A percentile compares a stretch with the other conserved stretches of the same genome.
Conservation (phyloP, 441 rosid species). For the Croton laevigatus region DNA sequence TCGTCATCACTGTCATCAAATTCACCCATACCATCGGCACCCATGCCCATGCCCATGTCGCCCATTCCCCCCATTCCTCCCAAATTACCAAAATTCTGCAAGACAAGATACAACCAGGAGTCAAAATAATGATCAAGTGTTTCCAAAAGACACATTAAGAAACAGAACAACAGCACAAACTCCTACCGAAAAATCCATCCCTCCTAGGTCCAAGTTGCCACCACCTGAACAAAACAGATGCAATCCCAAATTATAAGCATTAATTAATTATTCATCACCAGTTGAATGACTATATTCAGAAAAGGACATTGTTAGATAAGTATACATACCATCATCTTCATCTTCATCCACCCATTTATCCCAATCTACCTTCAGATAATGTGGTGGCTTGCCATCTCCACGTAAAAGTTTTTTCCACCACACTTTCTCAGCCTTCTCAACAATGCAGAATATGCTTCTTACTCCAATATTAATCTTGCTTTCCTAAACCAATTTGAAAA, state of each 20-base stretch:
- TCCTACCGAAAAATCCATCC: conserved; percentile 82
- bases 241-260: conserved; percentile 1
- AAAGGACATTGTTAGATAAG: neutral
- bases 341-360: conserved; percentile 74
- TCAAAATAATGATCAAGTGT: neutral
- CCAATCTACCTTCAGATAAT: conserved; percentile 65
- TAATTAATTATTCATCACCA: conserved; percentile 4
- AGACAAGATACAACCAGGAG: neutral
- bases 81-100: conserved; percentile 45
- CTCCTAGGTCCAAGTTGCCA: conserved; percentile 66
- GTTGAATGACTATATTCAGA: neutral
- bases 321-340: conserved; percentile 42
- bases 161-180: neutral
- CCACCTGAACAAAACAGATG: conserved; percentile 32
- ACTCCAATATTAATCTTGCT: conserved; percentile 51
- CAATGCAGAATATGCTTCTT: conserved; percentile 44
- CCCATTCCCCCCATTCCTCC: conserved; percentile 29
- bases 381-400: conserved; percentile 53
- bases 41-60: conserved; percentile 20
- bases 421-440: conserved; percentile 55
- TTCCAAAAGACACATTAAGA: neutral
- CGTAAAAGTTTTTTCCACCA: conserved; percentile 70
- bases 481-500: conserved; percentile 36
- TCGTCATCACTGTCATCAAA: conserved; percentile 84
- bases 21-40: conserved; percentile 49